A percentile compares a stretch with the other conserved stretches of the same genome.
Conservation (phyloP, 192 early-diverging fungal species). For the Polychytrium aggregatum region DNA sequence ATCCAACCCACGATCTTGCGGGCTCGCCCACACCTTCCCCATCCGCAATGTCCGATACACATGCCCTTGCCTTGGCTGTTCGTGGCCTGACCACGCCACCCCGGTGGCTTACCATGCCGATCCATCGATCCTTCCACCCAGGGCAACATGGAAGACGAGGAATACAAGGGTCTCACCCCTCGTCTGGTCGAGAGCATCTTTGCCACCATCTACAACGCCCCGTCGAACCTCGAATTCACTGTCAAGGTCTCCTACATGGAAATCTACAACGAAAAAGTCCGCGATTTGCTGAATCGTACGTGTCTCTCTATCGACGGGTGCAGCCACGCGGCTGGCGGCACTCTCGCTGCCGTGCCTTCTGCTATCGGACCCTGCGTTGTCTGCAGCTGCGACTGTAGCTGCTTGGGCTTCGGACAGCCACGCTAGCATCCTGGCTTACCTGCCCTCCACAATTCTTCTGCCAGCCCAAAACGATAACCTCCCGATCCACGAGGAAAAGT, state of each 20-base stretch:
- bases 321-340: too few species aligned
- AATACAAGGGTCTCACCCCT: slow-evolving; percentile 90
- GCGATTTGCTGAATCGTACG: slow-evolving; percentile 86
- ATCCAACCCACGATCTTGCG: neutral
- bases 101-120: too few species aligned
- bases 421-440: too few species aligned
- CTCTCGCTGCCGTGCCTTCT: too few species aligned
- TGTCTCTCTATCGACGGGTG: neutral
- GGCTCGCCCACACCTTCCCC: too few species aligned
- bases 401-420: too few species aligned
- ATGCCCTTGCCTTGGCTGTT: too few species aligned
- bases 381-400: too few species aligned
- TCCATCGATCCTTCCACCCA: slow-evolving; percentile 7
- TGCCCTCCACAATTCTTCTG: too few species aligned
- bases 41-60: too few species aligned
- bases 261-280: slow-evolving; percentile 99
- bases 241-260: slow-evolving; percentile 99
- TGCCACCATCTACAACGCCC: slow-evolving; percentile 77
- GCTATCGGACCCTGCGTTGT: too few species aligned
- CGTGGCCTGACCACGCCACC: too few species aligned
- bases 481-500: slow-evolving; percentile 95
- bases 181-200: slow-evolving; percentile 95
- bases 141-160: slow-evolving; percentile 91
- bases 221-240: slow-evolving; percentile 91
- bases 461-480: slow-evolving; percentile 76